These are phyloP conservation scores for Pezicula rhizophila DNA, from an alignment of 2,329 filamentous ascomycete species.

Conservation along the genomic window DNA sequence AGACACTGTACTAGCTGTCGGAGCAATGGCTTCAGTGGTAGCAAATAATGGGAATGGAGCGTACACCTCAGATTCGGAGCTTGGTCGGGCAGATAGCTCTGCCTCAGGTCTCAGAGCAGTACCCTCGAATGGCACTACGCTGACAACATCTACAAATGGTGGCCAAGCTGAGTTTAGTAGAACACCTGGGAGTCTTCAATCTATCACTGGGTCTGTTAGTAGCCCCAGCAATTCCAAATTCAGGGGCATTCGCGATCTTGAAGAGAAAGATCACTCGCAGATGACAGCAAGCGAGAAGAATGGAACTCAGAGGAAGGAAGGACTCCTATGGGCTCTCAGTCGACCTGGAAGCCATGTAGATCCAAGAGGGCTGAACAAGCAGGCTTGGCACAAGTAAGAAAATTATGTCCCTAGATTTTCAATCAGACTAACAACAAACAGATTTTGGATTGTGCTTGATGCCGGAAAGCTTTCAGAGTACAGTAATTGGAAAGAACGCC, in stretches of 20 bases:
- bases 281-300: constrained; percentile 47
- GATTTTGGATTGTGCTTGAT: constrained; percentile 97
- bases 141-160: constrained; percentile 26
- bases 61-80: constrained; percentile 59
- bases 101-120: constrained; percentile 58
- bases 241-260: constrained; percentile 86
- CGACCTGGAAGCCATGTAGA: constrained; percentile 91
- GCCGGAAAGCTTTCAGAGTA: constrained; percentile 96
- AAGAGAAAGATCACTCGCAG: constrained; percentile 67
- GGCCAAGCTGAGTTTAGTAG: constrained; percentile 33
- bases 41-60: constrained; percentile 22
- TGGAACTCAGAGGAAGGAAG: constrained; percentile 79
- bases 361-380: constrained; percentile 90
- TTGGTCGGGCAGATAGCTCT: constrained; percentile 69
- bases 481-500: constrained; percentile 97
- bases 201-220: constrained; percentile 30
- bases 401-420: background rate
- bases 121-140: constrained; percentile 35
- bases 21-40: constrained; percentile 27
- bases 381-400: constrained; percentile 95
- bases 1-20: constrained; percentile 46
- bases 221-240: constrained; percentile 60
- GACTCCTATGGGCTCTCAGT: constrained; percentile 88
- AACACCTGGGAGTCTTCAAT: constrained; percentile 50
- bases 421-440: constrained; percentile 34